Conservation (phyloP, 768 basidiomycete species). For the Auricularia cornea region DNA sequence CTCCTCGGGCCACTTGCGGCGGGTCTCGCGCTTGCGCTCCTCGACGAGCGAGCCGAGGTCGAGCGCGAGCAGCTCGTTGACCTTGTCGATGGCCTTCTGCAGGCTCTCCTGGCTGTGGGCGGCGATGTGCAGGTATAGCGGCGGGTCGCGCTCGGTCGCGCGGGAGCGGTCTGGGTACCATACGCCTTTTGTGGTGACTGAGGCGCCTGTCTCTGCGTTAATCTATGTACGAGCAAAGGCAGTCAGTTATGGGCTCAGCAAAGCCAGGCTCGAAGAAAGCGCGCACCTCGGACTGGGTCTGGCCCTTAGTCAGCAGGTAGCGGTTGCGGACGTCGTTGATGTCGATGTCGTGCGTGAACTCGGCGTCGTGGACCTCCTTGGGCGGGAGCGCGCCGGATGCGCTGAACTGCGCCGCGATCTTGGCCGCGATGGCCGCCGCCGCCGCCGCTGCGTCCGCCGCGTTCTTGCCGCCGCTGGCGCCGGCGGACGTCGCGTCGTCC, state of each 20-base stretch:
- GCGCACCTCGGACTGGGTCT: constrained; percentile 84
- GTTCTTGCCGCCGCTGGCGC: constrained; percentile 31
- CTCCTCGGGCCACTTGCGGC: constrained; percentile 95
- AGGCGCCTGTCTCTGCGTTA: constrained; percentile 84
- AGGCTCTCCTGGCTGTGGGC: constrained; percentile 60
- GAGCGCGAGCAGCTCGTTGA: constrained; percentile 63
- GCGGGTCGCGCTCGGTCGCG: constrained; percentile 87
- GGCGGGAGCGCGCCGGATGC: constrained; percentile 31
- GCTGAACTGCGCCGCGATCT: constrained; percentile 83
- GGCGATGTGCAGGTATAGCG: constrained; percentile 88
- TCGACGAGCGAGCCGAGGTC: constrained; percentile 79
- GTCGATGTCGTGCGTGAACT: constrained; percentile 86
- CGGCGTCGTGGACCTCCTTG: constrained; percentile 66
- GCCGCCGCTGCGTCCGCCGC: constrained; percentile 68
- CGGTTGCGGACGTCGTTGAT: constrained; percentile 95
- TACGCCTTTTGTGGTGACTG: constrained; percentile 84
- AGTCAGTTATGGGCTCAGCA: background rate
- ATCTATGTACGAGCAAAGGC: constrained; percentile 61
- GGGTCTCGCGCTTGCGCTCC: constrained; percentile 55
- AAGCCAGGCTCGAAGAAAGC: background rate
- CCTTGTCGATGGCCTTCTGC: constrained; percentile 57
- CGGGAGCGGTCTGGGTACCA: constrained; percentile 94
- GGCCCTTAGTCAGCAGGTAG: constrained; percentile 87
- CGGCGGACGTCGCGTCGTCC: constrained; percentile 31
- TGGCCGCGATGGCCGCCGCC: constrained; percentile 84